Percentiles rank a stretch among this genome's conserved stretches.
Conservation (phyloP, 257 asterid genomes). For the Eucommia ulmoides region DNA sequence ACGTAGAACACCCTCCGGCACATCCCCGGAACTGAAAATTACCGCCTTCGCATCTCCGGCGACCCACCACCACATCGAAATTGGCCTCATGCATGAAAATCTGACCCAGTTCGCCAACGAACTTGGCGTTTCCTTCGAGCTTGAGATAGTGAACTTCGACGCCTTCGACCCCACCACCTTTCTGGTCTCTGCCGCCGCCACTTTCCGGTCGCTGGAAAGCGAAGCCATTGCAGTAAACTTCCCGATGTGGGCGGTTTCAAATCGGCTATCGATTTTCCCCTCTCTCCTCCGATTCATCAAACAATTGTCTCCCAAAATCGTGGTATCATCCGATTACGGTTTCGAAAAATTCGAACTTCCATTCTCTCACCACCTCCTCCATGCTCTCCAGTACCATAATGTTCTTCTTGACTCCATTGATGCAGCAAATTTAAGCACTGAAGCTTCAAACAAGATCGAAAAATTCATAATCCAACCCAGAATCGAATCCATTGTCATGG, state of each 20-base stretch:
- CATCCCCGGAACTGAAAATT: constrained; percentile 23
- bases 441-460: constrained; percentile 27
- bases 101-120: constrained; percentile 31
- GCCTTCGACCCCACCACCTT: constrained; percentile 38
- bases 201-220: constrained; percentile 22
- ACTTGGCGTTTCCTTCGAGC: constrained; percentile 35
- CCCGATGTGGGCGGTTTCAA: constrained; percentile 37
- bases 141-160: constrained; percentile 45
- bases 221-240: constrained; percentile 41
- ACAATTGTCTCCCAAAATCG: constrained; percentile 33
- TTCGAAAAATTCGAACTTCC: constrained; percentile 40
- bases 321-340: constrained; percentile 33
- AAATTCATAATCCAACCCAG: constrained; percentile 34
- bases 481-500: constrained; percentile 32
- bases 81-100: constrained; percentile 37
- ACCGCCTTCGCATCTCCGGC: constrained; percentile 52
- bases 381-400: constrained; percentile 36
- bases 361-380: constrained; percentile 28
- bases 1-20: constrained; percentile 19
- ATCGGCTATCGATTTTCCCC: constrained; percentile 22
- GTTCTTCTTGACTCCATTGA: constrained; percentile 31
- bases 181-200: constrained; percentile 18
- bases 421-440: constrained; percentile 24
- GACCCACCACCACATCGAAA: constrained; percentile 29
- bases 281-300: constrained; percentile 30